These are phyloP conservation scores for Rhodamnia rubescens DNA, from an alignment of 345 rosid genomes.

Conservation along the genomic window DNA sequence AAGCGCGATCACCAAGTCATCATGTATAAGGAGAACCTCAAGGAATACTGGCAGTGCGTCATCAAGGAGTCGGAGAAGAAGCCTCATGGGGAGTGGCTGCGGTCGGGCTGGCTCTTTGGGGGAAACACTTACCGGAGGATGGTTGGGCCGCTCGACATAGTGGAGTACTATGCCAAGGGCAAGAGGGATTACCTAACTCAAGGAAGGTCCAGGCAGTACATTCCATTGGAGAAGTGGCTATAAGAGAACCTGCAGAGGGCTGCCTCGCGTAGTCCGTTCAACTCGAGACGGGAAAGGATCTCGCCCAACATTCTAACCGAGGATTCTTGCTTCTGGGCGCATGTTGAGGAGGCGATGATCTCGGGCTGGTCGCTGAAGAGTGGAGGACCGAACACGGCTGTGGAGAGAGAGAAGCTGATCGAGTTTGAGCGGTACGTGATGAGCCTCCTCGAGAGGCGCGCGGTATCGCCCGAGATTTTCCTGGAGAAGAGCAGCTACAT, in stretches of 20 bases:
- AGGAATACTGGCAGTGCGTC: conserved; percentile 30
- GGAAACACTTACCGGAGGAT: conserved; percentile 54
- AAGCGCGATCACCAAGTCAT: background rate
- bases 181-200: conserved; percentile 11
- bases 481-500: conserved; percentile 43
- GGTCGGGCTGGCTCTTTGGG: conserved; percentile 22
- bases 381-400: background rate
- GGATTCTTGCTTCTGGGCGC: conserved; percentile 87
- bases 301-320: conserved; percentile 15
- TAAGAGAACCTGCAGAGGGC: background rate
- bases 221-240: conserved; percentile 41
- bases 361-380: conserved; percentile 2
- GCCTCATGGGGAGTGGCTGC: conserved; percentile 27
- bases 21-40: conserved; percentile 17
- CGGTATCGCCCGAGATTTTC: conserved; percentile 65
- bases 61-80: conserved; percentile 41
- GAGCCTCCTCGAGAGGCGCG: conserved; percentile 19
- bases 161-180: conserved; percentile 33
- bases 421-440: conserved; percentile 33
- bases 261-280: background rate
- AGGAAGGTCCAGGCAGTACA: conserved; percentile 41
- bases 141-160: conserved; percentile 73
- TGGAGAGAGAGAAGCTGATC: conserved; percentile 5
- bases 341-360: conserved; percentile 58
- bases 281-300: conserved; percentile 6